Evolutionary conservation across 345 rosid species (phyloP).

Genomic region (Moricandia moricandioides): DNA sequence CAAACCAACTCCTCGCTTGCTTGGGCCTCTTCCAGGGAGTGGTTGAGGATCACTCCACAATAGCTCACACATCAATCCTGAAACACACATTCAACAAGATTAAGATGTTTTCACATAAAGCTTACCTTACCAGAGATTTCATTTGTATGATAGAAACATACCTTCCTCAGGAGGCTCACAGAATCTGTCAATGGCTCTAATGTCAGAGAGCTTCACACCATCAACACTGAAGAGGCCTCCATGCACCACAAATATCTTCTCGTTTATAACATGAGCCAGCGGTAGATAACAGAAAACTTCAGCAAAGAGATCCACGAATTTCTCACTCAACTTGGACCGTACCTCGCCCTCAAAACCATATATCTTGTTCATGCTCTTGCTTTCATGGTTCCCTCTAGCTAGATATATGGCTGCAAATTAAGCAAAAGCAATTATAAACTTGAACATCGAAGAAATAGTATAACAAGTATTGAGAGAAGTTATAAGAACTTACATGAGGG

Average conservation of each 20-base stretch:
- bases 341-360: conserved; percentile 99
- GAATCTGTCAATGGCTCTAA: conserved; percentile 82
- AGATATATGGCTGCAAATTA: conserved; percentile 76
- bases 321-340: conserved; percentile 84
- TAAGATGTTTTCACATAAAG: neutral
- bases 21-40: conserved; percentile 90
- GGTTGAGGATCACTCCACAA: conserved; percentile 99
- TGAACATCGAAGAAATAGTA: neutral
- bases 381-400: conserved; percentile 97
- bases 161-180: conserved; percentile 99
- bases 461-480: neutral
- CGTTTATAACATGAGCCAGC: conserved; percentile 81
- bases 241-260: conserved; percentile 84
- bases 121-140: neutral
- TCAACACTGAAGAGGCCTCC: conserved; percentile 98
- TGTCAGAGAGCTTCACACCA: conserved; percentile 90
- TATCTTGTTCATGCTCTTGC: conserved; percentile 99
- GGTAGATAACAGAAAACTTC: conserved; percentile 97
- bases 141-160: conserved; percentile 31
- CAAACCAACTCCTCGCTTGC: conserved; percentile 96
- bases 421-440: conserved; percentile 4
- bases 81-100: conserved; percentile 14
- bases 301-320: conserved; percentile 91
- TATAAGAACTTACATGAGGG: conserved; percentile 65
- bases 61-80: conserved; percentile 95